Evolutionary conservation across 1,284 basidiomycete genomes (phyloP).

Genomic region (Trichosporon coremiiforme): DNA sequence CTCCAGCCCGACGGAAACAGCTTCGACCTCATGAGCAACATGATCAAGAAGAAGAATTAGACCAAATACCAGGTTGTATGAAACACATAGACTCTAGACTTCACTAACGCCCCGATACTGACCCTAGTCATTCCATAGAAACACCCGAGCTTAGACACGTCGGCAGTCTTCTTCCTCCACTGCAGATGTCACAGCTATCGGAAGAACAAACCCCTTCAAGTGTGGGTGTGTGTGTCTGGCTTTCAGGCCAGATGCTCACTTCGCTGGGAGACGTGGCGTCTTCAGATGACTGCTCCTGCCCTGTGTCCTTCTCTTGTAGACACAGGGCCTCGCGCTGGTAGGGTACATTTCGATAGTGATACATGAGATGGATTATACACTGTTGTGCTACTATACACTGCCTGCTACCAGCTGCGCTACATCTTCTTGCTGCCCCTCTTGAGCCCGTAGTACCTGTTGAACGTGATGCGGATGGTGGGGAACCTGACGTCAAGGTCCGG

Average conservation of each 20-base stretch:
- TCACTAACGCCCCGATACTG: background rate
- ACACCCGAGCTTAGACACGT: constrained; percentile 48
- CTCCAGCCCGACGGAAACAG: constrained; percentile 94
- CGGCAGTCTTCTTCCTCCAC: constrained; percentile 36
- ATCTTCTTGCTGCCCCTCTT: constrained; percentile 33
- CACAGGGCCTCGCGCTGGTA: background rate
- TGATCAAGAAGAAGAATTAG: constrained; percentile 70
- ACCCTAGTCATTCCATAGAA: background rate
- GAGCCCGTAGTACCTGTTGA: constrained; percentile 54
- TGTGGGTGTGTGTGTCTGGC: constrained; percentile 1
- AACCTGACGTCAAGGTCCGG: constrained; percentile 55
- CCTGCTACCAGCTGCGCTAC: background rate
- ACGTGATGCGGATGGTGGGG: constrained; percentile 55
- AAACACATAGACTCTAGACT: background rate
- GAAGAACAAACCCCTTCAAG: constrained; percentile 33
- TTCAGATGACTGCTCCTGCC: constrained; percentile 15
- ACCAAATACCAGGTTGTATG: constrained; percentile 16
- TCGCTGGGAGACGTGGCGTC: constrained; percentile 14
- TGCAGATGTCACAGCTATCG: constrained; percentile 48
- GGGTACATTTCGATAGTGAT: constrained; percentile 16
- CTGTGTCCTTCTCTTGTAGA: background rate
- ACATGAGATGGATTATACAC: constrained; percentile 5
- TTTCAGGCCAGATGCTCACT: background rate
- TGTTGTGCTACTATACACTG: background rate
- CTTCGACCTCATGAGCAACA: constrained; percentile 89